phyloP scores from a whole-genome alignment of 306 rosid species.

The Alnus rubra region DNA sequence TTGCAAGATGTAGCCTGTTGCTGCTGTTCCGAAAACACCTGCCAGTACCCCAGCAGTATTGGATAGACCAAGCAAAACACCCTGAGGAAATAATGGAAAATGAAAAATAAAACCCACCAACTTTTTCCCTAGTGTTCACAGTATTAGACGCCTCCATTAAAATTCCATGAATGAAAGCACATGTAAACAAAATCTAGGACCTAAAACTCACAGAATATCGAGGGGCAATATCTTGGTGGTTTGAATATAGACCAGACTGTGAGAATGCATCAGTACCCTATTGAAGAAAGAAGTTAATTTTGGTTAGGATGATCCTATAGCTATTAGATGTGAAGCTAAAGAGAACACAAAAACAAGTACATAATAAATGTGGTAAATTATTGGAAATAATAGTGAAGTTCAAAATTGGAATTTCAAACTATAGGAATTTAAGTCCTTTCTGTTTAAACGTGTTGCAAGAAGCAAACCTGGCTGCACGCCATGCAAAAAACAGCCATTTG shows the following conservation, averaged over 20 bases:
- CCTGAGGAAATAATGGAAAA: conserved; percentile 40
- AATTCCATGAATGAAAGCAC: conserved; percentile 1
- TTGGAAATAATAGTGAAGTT: background rate
- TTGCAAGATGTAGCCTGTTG: conserved; percentile 93
- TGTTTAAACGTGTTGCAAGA: conserved; percentile 18
- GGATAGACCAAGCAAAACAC: conserved; percentile 91
- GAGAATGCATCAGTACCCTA: conserved; percentile 99
- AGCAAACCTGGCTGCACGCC: conserved; percentile 95
- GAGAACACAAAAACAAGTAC: background rate
- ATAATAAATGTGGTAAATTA: background rate
- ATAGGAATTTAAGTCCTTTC: background rate
- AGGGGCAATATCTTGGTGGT: conserved; percentile 98
- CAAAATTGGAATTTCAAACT: too few species aligned
- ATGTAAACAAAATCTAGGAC: background rate
- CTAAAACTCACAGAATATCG: conserved; percentile 80
- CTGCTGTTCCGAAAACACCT: conserved; percentile 99
- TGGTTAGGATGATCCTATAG: conserved; percentile 11
- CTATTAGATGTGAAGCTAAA: conserved; percentile 10
- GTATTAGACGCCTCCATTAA: background rate
- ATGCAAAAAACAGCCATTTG: conserved; percentile 89
- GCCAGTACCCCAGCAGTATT: conserved; percentile 98
- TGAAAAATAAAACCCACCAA: conserved; percentile 12
- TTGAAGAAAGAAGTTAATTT: conserved; percentile 22
- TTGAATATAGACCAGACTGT: conserved; percentile 94
- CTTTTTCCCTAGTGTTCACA: background rate